Evolutionary conservation across 2,329 filamentous ascomycete genomes (phyloP).

Genomic region (Cadophora sp.): DNA sequence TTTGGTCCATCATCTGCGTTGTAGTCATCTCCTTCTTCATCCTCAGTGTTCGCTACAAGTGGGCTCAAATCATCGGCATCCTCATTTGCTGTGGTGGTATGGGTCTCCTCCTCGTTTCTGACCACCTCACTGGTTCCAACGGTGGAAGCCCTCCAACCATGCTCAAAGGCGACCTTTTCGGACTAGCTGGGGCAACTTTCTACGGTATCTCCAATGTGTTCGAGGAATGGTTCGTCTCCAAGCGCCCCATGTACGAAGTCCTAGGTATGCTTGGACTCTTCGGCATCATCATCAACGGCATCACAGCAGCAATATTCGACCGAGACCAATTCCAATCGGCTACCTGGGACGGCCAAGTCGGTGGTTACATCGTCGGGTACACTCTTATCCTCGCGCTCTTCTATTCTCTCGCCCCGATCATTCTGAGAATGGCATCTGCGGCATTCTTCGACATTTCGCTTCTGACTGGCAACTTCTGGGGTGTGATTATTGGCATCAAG

Average conservation of each 20-base stretch:
- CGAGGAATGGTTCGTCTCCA: constrained; percentile 93
- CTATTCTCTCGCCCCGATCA: constrained; percentile 84
- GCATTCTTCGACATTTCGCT: constrained; percentile 97
- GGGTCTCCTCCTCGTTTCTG: constrained; percentile 83
- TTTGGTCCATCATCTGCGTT: constrained; percentile 96
- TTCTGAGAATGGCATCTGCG: constrained; percentile 88
- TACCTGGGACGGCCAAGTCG: constrained; percentile 71
- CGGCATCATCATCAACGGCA: constrained; percentile 89
- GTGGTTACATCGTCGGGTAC: constrained; percentile 87
- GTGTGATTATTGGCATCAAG: constrained; percentile 86
- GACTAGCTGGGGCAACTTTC: constrained; percentile 84
- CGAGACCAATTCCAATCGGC: constrained; percentile 71
- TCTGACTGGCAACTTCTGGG: constrained; percentile 96
- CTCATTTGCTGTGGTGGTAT: constrained; percentile 89
- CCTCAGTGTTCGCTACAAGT: constrained; percentile 87
- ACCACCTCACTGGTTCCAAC: constrained; percentile 82
- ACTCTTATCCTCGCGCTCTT: constrained; percentile 84
- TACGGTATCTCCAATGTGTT: constrained; percentile 92
- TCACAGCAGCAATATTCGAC: constrained; percentile 92
- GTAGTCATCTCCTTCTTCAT: constrained; percentile 83
- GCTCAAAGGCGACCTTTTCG: constrained; percentile 92
- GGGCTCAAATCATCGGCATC: constrained; percentile 85
- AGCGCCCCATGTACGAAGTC: constrained; percentile 89
- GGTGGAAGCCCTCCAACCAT: constrained; percentile 72
- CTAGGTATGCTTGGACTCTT: constrained; percentile 89